Evolutionary conservation across 768 basidiomycete species (phyloP), one percentile per base, ranked within the genome.

Genomic region (Ramaria sp.): DNA sequence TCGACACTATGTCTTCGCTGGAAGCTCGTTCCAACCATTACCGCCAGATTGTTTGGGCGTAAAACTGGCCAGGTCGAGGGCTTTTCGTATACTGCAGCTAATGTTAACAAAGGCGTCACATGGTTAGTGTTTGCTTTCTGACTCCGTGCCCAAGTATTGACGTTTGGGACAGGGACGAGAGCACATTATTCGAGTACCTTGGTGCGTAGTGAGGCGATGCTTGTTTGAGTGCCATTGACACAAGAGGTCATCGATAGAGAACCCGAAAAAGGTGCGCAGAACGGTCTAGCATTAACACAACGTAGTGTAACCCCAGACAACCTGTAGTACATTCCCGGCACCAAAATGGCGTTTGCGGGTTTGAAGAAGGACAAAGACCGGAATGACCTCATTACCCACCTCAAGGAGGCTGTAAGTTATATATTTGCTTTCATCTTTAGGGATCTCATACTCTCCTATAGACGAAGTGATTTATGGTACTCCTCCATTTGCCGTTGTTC

Each of bases 311-410:
- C 57, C 56, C 59, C 44, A 52, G 45, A 5, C 16, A 24, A 34
- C 32, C 13, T 9, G 9, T 13, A 34, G 87, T 93, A 92, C 74
- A 94, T 94, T 61, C 90, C 90, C 37, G 93, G 94, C 47, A 96
- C 94, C 49, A 96, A 95, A 76, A 97, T 97, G 94, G 94, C 93
- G 56, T 97, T 96, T 63, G 92, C 93, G 60, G 95, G 95, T 64
- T 73, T 98, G 68, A 98, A 97, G 85, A 98, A 97, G 81, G 90
- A 90, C 9, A 91, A 93, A 78, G 94, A 97, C 69, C 84, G 94
- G 73, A 88, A 82, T 67, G 94, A 98, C 73, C 83, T 98, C 64
- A 78, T 97, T 64, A 81, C 92, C 56, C 81, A 76, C 67, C 75
- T 94, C 63, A 88, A 88, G 76, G 78, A 83, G 50, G 65, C 78